Evolutionary conservation across 1,284 basidiomycete genomes (phyloP).

Genomic region (Thecaphora thlaspeos): DNA sequence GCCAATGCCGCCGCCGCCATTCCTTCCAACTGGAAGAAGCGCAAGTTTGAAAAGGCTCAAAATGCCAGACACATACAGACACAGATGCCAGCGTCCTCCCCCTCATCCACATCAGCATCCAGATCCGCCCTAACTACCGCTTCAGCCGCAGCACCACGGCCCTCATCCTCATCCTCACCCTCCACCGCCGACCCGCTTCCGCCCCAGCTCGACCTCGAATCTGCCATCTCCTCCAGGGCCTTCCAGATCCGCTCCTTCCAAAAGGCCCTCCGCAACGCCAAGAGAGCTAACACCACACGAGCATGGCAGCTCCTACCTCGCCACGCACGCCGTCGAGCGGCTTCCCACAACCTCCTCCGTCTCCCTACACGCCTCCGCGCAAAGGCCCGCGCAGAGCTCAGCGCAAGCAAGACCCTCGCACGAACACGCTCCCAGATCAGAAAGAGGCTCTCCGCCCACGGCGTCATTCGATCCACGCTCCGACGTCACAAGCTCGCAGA

Average conservation of each 20-base stretch:
- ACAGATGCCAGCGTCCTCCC: neutral
- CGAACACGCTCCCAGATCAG: constrained; percentile 36
- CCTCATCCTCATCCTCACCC: no score
- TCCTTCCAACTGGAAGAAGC: constrained; percentile 28
- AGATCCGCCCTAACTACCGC: constrained; percentile 13
- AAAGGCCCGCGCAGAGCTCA: constrained; percentile 50
- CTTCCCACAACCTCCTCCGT: constrained; percentile 54
- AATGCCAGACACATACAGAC: constrained; percentile 29
- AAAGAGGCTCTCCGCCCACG: constrained; percentile 33
- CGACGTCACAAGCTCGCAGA: constrained; percentile 28
- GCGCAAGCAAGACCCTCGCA: constrained; percentile 47
- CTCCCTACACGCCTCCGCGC: constrained; percentile 45
- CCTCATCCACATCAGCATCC: neutral
- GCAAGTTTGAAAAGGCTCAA: constrained; percentile 30
- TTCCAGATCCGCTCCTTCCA: constrained; percentile 40
- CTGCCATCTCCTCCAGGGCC: constrained; percentile 27
- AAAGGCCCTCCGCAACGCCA: constrained; percentile 28
- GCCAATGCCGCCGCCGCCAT: no score
- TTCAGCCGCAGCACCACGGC: neutral
- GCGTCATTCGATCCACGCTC: constrained; percentile 25
- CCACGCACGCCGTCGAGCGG: constrained; percentile 47
- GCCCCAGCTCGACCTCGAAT: constrained; percentile 17
- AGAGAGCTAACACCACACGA: constrained; percentile 38
- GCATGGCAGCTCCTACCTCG: constrained; percentile 57
- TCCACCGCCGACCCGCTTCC: neutral